phyloP scores from a whole-genome alignment of 2,329 filamentous ascomycete genomes.

The Trichoderma oligosporum region DNA sequence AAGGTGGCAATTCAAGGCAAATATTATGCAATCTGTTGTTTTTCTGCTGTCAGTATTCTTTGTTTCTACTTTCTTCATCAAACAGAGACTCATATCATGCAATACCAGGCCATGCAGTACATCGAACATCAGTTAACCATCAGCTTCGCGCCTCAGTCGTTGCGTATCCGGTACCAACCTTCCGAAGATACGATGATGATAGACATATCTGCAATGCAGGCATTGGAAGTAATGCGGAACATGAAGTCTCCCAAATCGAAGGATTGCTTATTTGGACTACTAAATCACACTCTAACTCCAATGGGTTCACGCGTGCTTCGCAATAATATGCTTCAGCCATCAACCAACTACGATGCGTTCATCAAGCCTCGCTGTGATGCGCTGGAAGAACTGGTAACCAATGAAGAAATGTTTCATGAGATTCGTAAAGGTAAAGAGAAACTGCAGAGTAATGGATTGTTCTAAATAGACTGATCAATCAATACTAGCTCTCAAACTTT shows the following conservation, averaged over 20 bases:
- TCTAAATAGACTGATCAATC: background rate
- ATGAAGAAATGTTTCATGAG: conserved; percentile 80
- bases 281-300: conserved; percentile 80
- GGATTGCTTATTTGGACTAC: conserved; percentile 75
- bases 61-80: background rate
- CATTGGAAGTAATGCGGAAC: conserved; percentile 88
- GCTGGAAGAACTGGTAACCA: conserved; percentile 73
- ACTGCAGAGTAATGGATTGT: background rate
- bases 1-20: conserved; percentile 78
- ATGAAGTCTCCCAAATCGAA: conserved; percentile 71
- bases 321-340: conserved; percentile 84
- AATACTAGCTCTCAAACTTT: conserved; percentile 62
- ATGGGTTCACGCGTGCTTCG: conserved; percentile 85
- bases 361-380: conserved; percentile 74
- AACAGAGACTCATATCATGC: background rate
- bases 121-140: conserved; percentile 66
- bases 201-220: conserved; percentile 79
- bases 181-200: conserved; percentile 96
- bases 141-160: conserved; percentile 71
- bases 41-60: conserved; percentile 65
- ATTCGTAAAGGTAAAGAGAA: conserved; percentile 59
- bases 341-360: conserved; percentile 62
- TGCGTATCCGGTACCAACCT: conserved; percentile 81
- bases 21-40: conserved; percentile 79
- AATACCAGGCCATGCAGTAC: conserved; percentile 69